phyloP scores from a whole-genome alignment of 2,329 filamentous ascomycete species.

The Chrysosporium queenslandicum region DNA sequence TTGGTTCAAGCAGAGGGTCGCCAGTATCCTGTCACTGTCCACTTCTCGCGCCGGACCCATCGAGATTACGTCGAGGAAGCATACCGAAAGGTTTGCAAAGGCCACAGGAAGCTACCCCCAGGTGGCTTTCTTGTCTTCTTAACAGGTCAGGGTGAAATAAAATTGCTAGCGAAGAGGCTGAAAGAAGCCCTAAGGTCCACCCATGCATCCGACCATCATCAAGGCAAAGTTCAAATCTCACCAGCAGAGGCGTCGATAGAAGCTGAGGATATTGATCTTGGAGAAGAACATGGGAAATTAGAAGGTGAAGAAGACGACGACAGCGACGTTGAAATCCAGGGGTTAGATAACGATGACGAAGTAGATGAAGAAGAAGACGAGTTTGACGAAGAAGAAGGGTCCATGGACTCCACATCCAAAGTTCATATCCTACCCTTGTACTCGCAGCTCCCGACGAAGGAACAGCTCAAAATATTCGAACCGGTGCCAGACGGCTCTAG shows the following conservation, averaged over 20 bases:
- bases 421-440: conserved; percentile 91
- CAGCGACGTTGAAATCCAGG: conserved; percentile 52
- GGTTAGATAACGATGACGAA: conserved; percentile 45
- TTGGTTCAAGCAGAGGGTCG: conserved; percentile 83
- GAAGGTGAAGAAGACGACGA: conserved; percentile 47
- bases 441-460: conserved; percentile 78
- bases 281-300: conserved; percentile 41
- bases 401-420: conserved; percentile 50
- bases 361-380: conserved; percentile 60
- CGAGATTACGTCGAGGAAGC: conserved; percentile 86
- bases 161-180: conserved; percentile 66
- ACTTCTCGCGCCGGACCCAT: conserved; percentile 74
- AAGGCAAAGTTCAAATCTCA: conserved; percentile 62
- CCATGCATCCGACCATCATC: conserved; percentile 41
- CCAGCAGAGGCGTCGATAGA: conserved; percentile 70
- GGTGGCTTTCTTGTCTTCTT: conserved; percentile 90
- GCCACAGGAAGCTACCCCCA: conserved; percentile 78
- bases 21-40: conserved; percentile 79
- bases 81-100: conserved; percentile 74
- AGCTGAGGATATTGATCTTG: conserved; percentile 77
- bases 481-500: conserved; percentile 70
- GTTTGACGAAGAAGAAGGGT: conserved; percentile 56
- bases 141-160: conserved; percentile 87
- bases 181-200: conserved; percentile 56
- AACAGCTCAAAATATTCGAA: conserved; percentile 86